Evolutionary conservation across 148 eudicot species (phyloP).

Genomic region (Cornus controversa): DNA sequence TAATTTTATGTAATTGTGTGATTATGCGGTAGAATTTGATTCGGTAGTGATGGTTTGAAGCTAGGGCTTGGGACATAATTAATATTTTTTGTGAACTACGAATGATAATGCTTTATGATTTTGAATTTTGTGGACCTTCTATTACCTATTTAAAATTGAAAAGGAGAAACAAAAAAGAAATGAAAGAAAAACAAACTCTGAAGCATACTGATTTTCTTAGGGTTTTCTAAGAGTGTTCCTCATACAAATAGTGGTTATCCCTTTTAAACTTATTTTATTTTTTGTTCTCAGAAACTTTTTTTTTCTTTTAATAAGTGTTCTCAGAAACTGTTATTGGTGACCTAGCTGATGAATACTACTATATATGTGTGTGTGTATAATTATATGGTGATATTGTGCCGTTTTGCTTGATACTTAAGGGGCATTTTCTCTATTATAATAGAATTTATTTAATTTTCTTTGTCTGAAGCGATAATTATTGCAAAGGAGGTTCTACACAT

Average conservation of each 20-base stretch:
- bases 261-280: background rate
- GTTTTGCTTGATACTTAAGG: too few relatives aligned
- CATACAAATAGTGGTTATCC: background rate
- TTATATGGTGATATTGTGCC: too few relatives aligned
- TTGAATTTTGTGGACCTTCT: background rate
- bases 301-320: too few relatives aligned
- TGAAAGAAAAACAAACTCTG: background rate
- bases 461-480: too few relatives aligned
- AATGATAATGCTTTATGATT: background rate
- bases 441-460: too few relatives aligned
- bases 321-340: background rate
- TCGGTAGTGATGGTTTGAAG: background rate
- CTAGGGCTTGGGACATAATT: background rate
- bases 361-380: background rate
- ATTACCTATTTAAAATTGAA: background rate
- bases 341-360: background rate
- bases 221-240: constrained; percentile 3
- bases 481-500: too few relatives aligned
- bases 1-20: background rate
- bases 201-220: background rate
- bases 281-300: background rate
- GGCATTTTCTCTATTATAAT: too few relatives aligned
- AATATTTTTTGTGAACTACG: background rate
- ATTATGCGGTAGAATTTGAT: background rate
- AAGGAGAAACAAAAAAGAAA: too few relatives aligned